These are phyloP conservation scores for Eudorina sp. DNA, from an alignment of 139 green algal species.

Conservation along the genomic window DNA sequence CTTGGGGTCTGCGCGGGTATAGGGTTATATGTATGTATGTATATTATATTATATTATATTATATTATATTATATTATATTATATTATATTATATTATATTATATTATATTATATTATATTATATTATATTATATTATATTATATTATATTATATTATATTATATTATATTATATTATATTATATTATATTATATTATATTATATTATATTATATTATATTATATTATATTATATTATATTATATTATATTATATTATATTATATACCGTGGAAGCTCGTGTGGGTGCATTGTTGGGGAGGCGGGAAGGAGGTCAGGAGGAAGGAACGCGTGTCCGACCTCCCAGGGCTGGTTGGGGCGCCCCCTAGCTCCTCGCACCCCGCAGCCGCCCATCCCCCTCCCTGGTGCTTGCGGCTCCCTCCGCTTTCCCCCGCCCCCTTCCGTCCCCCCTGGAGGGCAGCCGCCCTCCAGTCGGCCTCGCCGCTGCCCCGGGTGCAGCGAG, in stretches of 20 bases:
- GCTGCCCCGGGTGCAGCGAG: slow-evolving; percentile 50
- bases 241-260: background rate
- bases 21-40: background rate
- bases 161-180: background rate
- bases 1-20: background rate
- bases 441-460: background rate
- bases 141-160: background rate
- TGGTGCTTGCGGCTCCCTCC: background rate
- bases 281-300: background rate
- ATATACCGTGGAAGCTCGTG: no score
- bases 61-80: background rate
- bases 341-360: no score
- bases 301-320: background rate
- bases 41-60: background rate
- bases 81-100: background rate
- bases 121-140: background rate
- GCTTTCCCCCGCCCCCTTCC: background rate
- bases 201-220: background rate
- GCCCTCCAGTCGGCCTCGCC: slow-evolving; percentile 51
- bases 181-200: background rate
- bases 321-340: background rate
- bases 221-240: background rate
- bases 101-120: background rate
- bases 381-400: background rate
- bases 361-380: no score